Evolutionary conservation across 306 rosid genomes (phyloP), one percentile per base, ranked within the genome.

Genomic region (Luffa aegyptiaca): DNA sequence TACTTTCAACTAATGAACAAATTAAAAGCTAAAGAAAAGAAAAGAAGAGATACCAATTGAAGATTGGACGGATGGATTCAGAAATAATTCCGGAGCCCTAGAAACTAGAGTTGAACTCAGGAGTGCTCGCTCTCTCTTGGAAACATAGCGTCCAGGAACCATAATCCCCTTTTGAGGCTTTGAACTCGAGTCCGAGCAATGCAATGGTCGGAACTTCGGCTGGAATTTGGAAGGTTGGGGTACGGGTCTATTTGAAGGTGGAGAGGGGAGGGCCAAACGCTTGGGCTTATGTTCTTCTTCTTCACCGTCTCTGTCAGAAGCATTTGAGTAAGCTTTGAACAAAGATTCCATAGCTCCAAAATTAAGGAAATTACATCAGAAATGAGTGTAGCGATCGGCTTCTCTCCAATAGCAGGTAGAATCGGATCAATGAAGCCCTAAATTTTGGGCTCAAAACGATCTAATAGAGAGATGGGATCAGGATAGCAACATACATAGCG

Each of bases 51-150:
- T 89, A 92, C 97, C 97, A 2, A 84, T 52, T 35, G 81, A 76
- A 20, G 85, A 33, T 78, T 87, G 80, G 11, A 86, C 21, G 39
- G 86, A 72, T 1, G 86, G 76, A 73, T 73, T 44, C 12, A 83
- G 45, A 14, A 42, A 8, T 3, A 86, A 85, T 18, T 85, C 71
- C 41, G 85, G 80, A 74, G 70, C 59, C 66, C 68, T 26, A 1
- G 92, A 68, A 11, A 79, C 77, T 12, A 77, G 57, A 65, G 65
- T 41, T 48, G 86, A 52, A 48, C 13, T 76, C 26, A 83, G 52
- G 16, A 84, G 84, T 9, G 95, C 88, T 46, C 97, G 86, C 85
- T 94, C 90, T 82, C 97, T 88, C 85, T 94, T 92, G 51, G 98
- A 94, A 71, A 94, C 66, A 81, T 92, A 92, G 65, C 90, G 84